These are phyloP conservation scores for Ceratobasidium sp. DNA, from an alignment of 1,284 basidiomycete species.

Conservation along the genomic window DNA sequence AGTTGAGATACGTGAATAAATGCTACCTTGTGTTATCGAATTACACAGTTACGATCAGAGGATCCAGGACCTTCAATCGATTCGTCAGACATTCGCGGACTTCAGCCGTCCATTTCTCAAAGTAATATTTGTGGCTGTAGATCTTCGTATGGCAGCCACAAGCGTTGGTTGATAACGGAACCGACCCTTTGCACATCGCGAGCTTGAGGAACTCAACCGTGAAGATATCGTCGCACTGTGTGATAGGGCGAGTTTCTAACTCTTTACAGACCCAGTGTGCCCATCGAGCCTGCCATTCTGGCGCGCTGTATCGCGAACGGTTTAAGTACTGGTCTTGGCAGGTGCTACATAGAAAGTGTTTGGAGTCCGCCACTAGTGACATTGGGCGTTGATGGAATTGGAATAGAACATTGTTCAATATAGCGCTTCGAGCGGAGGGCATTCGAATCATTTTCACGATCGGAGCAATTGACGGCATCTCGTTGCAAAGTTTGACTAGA, in stretches of 20 bases:
- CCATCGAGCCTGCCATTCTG: slow-evolving; percentile 23
- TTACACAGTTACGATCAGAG: background rate
- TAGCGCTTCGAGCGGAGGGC: background rate
- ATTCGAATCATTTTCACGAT: background rate
- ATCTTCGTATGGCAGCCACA: background rate
- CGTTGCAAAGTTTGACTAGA: background rate
- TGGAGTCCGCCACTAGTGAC: background rate
- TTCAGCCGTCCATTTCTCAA: background rate
- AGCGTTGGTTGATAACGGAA: background rate
- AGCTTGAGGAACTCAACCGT: background rate
- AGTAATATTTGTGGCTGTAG: background rate
- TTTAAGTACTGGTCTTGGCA: background rate
- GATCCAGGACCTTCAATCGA: background rate
- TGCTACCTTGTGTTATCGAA: background rate
- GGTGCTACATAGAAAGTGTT: background rate
- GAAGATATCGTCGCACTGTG: background rate
- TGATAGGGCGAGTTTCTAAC: background rate
- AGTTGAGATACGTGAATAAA: too few species aligned
- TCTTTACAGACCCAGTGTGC: slow-evolving; percentile 2
- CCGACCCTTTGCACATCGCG: background rate
- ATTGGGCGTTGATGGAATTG: background rate
- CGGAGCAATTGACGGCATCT: background rate
- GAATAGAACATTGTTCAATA: background rate
- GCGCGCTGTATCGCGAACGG: background rate
- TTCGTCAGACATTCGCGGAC: background rate